Conservation (phyloP, 108 stramenopile genomes). For the Conticribra weissflogii region DNA sequence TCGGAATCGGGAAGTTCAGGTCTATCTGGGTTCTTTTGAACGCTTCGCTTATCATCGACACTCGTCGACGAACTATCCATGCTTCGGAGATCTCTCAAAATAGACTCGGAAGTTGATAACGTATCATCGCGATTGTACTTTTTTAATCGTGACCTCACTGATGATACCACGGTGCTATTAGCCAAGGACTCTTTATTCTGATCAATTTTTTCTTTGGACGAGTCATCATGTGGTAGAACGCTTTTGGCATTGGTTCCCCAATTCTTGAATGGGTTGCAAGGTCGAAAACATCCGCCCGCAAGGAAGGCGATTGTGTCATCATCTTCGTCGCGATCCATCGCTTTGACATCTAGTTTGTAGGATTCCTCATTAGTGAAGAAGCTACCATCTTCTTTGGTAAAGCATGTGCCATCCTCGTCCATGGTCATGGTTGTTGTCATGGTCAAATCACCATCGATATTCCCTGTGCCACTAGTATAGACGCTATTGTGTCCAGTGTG, state of each 20-base stretch:
- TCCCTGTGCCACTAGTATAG: too few species aligned
- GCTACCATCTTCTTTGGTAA: too few species aligned
- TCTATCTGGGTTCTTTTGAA: too few species aligned
- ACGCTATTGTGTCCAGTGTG: too few species aligned
- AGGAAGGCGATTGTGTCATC: not conserved
- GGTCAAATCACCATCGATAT: too few species aligned
- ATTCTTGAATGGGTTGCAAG: not conserved
- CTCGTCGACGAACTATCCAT: too few species aligned
- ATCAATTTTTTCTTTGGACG: not conserved
- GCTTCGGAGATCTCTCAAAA: not conserved
- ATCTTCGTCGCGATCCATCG: not conserved
- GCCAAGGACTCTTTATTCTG: not conserved
- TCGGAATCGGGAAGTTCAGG: too few species aligned
- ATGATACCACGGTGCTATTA: not conserved
- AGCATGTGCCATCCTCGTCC: too few species aligned
- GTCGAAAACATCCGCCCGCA: not conserved
- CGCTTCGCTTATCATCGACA: too few species aligned
- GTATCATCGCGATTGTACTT: not conserved
- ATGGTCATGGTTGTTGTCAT: too few species aligned
- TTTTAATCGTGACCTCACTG: not conserved
- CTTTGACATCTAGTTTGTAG: not conserved
- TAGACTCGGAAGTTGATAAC: not conserved
- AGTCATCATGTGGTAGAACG: not conserved
- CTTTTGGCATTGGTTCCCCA: too few species aligned
- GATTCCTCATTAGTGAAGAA: too few species aligned